Conservation (phyloP, 345 rosid species). For the Lepidium africanum region DNA sequence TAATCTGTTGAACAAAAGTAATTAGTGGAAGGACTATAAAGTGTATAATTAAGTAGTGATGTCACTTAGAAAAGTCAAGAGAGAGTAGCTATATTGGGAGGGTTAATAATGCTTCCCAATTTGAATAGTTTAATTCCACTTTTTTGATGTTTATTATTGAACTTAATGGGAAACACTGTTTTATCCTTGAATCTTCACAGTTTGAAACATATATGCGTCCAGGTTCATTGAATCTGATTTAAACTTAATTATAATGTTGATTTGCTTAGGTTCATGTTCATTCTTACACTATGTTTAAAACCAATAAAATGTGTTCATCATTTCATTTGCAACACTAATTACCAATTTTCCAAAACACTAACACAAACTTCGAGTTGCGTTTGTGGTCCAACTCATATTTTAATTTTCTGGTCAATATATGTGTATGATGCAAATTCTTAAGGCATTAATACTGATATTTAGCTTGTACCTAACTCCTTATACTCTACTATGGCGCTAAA, state of each 20-base stretch:
- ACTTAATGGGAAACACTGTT: constrained; percentile 26
- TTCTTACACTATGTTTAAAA: neutral
- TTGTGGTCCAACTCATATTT: neutral
- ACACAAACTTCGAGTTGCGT: constrained; percentile 9
- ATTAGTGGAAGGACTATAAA: constrained; percentile 17
- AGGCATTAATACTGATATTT: neutral
- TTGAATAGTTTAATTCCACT: constrained; percentile 19
- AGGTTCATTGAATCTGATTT: constrained; percentile 28
- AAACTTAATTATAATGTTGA: neutral
- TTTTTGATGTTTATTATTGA: constrained; percentile 17
- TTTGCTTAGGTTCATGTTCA: neutral
- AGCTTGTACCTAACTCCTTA: neutral
- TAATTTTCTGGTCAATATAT: neutral
- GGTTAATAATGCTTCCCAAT: constrained; percentile 23
- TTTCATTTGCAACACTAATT: neutral
- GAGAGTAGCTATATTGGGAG: constrained; percentile 3
- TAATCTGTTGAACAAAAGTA: neutral
- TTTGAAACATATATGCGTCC: constrained; percentile 11
- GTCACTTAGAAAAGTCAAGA: constrained; percentile 16
- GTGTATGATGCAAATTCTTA: neutral
- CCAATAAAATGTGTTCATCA: neutral
- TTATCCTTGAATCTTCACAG: neutral
- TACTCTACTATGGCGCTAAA: neutral
- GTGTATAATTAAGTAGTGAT: neutral
- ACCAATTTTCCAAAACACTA: neutral